These are phyloP conservation scores for Ambrosiella beaveri DNA, from an alignment of 2,329 filamentous ascomycete genomes.

Conservation along the genomic window DNA sequence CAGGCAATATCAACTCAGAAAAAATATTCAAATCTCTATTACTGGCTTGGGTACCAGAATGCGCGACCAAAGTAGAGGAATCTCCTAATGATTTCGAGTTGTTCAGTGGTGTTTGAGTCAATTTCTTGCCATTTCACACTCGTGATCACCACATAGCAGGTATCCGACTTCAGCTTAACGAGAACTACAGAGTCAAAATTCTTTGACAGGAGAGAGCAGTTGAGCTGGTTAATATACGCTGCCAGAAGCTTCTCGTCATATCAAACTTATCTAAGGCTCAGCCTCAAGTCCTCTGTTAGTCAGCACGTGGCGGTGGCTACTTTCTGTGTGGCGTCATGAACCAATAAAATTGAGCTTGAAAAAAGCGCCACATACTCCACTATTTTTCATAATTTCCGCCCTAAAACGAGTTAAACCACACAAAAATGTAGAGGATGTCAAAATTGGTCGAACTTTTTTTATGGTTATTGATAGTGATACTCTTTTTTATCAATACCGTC, in stretches of 20 bases:
- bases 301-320: not conserved
- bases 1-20: not conserved
- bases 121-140: not conserved
- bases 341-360: not conserved
- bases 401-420: slow-evolving; percentile 9
- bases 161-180: not conserved
- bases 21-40: not conserved
- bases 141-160: not conserved
- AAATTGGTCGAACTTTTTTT: slow-evolving; percentile 12
- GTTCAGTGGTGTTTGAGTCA: not conserved
- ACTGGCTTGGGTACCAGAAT: not conserved
- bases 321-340: not conserved
- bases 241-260: slow-evolving; percentile 10
- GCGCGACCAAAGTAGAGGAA: not conserved
- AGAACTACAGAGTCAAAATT: slow-evolving; percentile 3
- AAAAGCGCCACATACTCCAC: not conserved
- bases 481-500: slow-evolving; percentile 11
- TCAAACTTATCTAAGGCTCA: slow-evolving; percentile 3
- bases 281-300: slow-evolving; percentile 5
- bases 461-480: slow-evolving; percentile 2
- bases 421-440: slow-evolving; percentile 9
- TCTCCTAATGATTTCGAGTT: not conserved
- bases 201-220: not conserved
- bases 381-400: slow-evolving; percentile 5
- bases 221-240: slow-evolving; percentile 3